Evolutionary conservation across 2,329 filamentous ascomycete genomes (phyloP), one percentile per base, ranked within the genome.

Genomic region (Aschersonia sp.): DNA sequence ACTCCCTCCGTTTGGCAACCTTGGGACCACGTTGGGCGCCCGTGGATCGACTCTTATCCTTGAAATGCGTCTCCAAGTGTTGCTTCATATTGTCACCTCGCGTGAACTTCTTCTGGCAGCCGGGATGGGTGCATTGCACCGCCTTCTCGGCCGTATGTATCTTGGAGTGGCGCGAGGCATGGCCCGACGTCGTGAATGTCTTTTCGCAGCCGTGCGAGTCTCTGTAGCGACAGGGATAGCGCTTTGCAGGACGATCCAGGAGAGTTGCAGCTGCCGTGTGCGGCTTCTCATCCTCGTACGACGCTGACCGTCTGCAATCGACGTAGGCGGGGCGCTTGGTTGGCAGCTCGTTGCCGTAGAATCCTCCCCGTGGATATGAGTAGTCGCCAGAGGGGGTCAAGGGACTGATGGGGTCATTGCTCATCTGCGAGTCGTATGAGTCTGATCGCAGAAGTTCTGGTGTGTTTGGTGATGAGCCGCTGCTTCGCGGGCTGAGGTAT

Each of bases 61-160:
- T 81, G 65, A 77, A 82, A 62, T 89, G 85, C 0, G 84, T 89
- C 57, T 85, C 78, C 31, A 86, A 74, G 58, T 89, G 85, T 66
- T 89, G 85, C 71, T 88, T 87, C 85, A 89, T 89, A 70, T 89
- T 89, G 71, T 89, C 85, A 56, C 83, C 81, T 53, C 85, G 82
- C 9, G 84, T 88, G 56, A 89, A 89, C 58, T 84, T 85, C 67
- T 88, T 88, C 63, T 78, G 76, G 69, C 85, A 89, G 51, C 82
- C 82, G 0, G 73, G 67, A 57, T 75, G 85, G 32, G 80, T 73
- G 65, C 78, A 82, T 40, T 73, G 77, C 29, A 87, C 82, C 10
- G 80, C 80, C 68, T 89, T 89, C 65, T 87, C 84, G 45, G 83
- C 83, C 1, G 83, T 87, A 68, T 91, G 85, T 58, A 88, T 89